These are phyloP conservation scores for Piromyces sp. DNA, from an alignment of 192 early-diverging fungal genomes.

Conservation along the genomic window DNA sequence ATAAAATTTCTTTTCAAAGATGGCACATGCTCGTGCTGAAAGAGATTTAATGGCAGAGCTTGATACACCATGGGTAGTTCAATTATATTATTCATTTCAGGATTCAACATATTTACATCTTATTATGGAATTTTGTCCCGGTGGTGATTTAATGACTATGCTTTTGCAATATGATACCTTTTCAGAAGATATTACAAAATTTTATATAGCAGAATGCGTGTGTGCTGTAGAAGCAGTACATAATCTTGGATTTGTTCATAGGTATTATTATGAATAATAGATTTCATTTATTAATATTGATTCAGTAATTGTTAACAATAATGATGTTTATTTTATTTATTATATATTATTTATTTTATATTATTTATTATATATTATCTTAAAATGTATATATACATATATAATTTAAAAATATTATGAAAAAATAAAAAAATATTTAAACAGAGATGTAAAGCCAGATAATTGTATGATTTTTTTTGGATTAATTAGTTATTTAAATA, in stretches of 20 bases:
- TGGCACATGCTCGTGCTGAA: constrained; percentile 95
- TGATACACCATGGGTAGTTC: constrained; percentile 92
- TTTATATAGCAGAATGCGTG: constrained; percentile 96
- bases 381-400: too few species aligned
- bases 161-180: constrained; percentile 94
- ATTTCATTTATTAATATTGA: too few species aligned
- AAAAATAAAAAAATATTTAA: too few species aligned
- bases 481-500: background rate
- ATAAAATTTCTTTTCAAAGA: constrained; percentile 15
- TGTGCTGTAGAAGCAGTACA: constrained; percentile 87
- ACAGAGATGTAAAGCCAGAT: constrained; percentile 40
- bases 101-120: constrained; percentile 82
- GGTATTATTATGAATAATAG: too few species aligned
- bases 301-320: too few species aligned
- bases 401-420: too few species aligned
- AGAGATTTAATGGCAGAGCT: constrained; percentile 86
- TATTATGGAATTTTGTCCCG: constrained; percentile 98
- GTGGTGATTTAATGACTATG: constrained; percentile 99
- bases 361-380: too few species aligned
- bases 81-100: constrained; percentile 97
- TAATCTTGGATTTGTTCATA: constrained; percentile 83
- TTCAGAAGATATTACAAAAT: constrained; percentile 89
- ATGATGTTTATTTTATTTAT: too few species aligned
- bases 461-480: constrained; percentile 14
- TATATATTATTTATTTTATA: too few species aligned